These are phyloP conservation scores for Teratosphaeria pseudoeucalypti DNA, from an alignment of 2,329 filamentous ascomycete genomes.

Conservation along the genomic window DNA sequence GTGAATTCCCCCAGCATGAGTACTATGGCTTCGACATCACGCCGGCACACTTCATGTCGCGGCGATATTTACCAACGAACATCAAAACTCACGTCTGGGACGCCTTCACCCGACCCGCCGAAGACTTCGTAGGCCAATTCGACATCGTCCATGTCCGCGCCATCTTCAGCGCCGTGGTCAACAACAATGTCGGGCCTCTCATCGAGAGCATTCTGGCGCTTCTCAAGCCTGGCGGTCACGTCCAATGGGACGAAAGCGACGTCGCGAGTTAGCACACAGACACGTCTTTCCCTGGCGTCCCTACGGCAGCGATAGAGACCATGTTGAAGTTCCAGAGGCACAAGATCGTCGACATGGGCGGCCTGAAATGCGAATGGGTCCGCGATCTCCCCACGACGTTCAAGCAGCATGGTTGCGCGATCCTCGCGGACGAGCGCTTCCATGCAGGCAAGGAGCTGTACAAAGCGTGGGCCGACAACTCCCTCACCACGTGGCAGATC, in stretches of 20 bases:
- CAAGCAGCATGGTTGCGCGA: neutral
- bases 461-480: constrained; percentile 2
- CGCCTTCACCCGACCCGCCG: constrained; percentile 4
- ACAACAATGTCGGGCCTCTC: constrained; percentile 10
- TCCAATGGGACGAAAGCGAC: constrained; percentile 11
- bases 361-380: neutral
- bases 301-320: neutral
- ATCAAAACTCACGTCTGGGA: constrained; percentile 6
- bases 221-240: constrained; percentile 10
- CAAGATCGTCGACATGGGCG: neutral
- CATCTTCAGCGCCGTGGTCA: constrained; percentile 4
- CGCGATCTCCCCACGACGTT: neutral
- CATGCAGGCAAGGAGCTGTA: neutral
- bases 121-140: constrained; percentile 4
- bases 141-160: constrained; percentile 8
- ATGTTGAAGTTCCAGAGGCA: neutral
- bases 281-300: neutral
- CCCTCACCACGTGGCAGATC: constrained; percentile 1
- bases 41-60: constrained; percentile 2
- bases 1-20: neutral
- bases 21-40: constrained; percentile 10
- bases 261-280: neutral
- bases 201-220: constrained; percentile 6
- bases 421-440: neutral
- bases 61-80: constrained; percentile 4